Base-by-base conservation (phyloP, 2,329 filamentous ascomycete species). In the Dactylellina parvicollis region DNA sequence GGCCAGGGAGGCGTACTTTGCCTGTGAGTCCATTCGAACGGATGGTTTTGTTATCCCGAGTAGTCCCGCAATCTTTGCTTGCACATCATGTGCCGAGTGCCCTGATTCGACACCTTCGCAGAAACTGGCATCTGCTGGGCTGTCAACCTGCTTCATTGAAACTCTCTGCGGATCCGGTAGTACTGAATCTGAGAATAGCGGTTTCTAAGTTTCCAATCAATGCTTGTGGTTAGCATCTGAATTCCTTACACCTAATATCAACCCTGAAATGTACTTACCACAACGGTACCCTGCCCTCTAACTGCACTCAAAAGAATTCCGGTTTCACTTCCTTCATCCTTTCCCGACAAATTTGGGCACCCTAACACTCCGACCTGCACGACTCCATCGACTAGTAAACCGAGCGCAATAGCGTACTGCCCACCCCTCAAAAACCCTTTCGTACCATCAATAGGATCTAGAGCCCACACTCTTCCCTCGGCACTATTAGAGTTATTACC, bases 371-470 rank as follows among this genome's bases (percentile, higher is more conserved):
- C 95, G 74, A 97, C 92, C 80, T 93, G 92, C 78, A 98, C 92
- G 77, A 96, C 88, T 59, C 94, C 95, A 79, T 98, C 92, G 26
- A 96, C 91, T 83, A 99, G 90, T 78, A 99, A 85, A 34, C 87
- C 95, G 3, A 99, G 86, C 80, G 94, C 97, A 60, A 99, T 92
- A 62, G 95, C 96, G 80, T 99, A 99, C 83, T 99, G 95, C 38
- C 93, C 96, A 59, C 95, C 95, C 75, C 96, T 88, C 73, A 99
- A 84, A 83, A 99, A 99, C 28, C 95, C 96, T 83, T 97, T 96
- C 60, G 95, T 99, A 76, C 95, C 95, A 81, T 99, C 95, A 75
- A 99, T 97, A 71, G 95, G 95, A 81, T 99, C 95, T 66, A 99
- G 88, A 40, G 94, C 91, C 95, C 95, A 99, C 81, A 98, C 92